Evolutionary conservation across 306 rosid genomes (phyloP).

Genomic region (Oxytropis ochrocephala): DNA sequence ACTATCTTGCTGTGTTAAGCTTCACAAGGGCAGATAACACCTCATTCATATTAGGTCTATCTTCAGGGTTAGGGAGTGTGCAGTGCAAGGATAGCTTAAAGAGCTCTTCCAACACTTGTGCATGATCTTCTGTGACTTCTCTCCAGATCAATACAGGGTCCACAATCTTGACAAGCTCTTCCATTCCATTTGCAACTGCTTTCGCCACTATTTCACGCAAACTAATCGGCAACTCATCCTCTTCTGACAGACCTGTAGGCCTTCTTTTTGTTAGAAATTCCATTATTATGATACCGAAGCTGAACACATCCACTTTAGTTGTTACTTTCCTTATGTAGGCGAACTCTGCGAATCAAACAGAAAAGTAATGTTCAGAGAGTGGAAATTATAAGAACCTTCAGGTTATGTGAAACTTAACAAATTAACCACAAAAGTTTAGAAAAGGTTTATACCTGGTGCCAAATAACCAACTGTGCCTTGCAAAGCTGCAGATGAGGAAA

Average conservation of each 20-base stretch:
- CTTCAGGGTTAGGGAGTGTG: slow-evolving; percentile 52
- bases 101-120: slow-evolving; percentile 37
- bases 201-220: slow-evolving; percentile 49
- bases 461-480: slow-evolving; percentile 80
- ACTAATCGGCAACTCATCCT: slow-evolving; percentile 44
- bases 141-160: slow-evolving; percentile 44
- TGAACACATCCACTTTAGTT: slow-evolving; percentile 73
- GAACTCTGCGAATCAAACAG: slow-evolving; percentile 51
- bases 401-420: no score
- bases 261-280: slow-evolving; percentile 68
- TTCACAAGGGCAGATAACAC: slow-evolving; percentile 47
- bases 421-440: no score
- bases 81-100: slow-evolving; percentile 56
- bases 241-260: slow-evolving; percentile 66
- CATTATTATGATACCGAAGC: slow-evolving; percentile 76
- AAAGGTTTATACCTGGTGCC: slow-evolving; percentile 74
- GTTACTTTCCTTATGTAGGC: slow-evolving; percentile 72
- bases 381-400: no score
- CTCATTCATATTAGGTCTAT: slow-evolving; percentile 58
- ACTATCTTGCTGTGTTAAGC: slow-evolving; percentile 25
- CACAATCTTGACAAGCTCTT: slow-evolving; percentile 30
- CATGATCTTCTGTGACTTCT: slow-evolving; percentile 27
- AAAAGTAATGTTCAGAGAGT: no score
- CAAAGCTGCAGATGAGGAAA: slow-evolving; percentile 59
- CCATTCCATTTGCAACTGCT: slow-evolving; percentile 46